These are phyloP conservation scores for Phytophthora cajani DNA, from an alignment of 352 stramenopile genomes.

Conservation along the genomic window DNA sequence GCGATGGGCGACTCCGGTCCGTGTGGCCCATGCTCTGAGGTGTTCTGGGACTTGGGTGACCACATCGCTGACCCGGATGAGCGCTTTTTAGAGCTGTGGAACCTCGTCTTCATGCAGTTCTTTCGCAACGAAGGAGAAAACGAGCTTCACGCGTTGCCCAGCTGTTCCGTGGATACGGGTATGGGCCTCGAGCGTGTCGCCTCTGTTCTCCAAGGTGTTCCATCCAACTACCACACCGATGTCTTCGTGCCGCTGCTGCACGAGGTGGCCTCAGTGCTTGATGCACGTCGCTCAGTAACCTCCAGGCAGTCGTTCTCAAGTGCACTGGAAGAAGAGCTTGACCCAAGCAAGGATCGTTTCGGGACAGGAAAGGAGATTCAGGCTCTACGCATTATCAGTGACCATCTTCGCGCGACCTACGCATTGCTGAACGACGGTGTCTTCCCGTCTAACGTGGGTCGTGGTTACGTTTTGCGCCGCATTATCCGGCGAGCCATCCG, in stretches of 20 bases:
- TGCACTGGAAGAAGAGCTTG: constrained; percentile 52
- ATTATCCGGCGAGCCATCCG: constrained; percentile 92
- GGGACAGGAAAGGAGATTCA: constrained; percentile 61
- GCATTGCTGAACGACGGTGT: constrained; percentile 94
- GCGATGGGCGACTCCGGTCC: constrained; percentile 95
- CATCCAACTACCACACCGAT: constrained; percentile 98
- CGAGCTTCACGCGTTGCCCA: constrained; percentile 83
- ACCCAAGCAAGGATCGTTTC: constrained; percentile 53
- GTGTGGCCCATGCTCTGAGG: constrained; percentile 95
- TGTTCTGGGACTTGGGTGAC: constrained; percentile 94
- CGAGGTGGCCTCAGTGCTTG: constrained; percentile 52
- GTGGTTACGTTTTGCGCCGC: constrained; percentile 96
- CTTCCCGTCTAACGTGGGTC: constrained; percentile 95
- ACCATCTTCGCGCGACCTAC: constrained; percentile 96
- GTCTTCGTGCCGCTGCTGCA: constrained; percentile 93
- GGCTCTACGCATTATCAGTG: constrained; percentile 91
- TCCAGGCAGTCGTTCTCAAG: constrained; percentile 41
- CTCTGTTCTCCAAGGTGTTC: constrained; percentile 94
- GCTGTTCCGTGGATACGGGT: constrained; percentile 96
- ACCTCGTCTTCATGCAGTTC: constrained; percentile 98
- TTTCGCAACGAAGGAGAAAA: constrained; percentile 88
- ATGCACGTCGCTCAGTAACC: constrained; percentile 27
- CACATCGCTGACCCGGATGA: constrained; percentile 84
- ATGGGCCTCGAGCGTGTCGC: constrained; percentile 97
- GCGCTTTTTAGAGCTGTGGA: constrained; percentile 95